Evolutionary conservation across 1,284 basidiomycete species (phyloP).

Genomic region (Sanghuangporus baumii): DNA sequence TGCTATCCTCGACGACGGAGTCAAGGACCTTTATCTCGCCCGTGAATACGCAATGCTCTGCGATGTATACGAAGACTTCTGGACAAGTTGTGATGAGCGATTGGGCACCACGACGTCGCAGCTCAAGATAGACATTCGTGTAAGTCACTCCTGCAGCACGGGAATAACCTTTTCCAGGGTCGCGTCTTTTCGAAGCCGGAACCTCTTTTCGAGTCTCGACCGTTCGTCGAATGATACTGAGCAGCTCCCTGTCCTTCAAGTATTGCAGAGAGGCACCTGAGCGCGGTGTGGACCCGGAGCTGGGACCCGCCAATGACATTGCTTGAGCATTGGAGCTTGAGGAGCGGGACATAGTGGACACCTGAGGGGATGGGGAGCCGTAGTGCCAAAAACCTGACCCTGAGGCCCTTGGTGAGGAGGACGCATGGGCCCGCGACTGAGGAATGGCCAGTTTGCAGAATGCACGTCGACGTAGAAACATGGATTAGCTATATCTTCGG

Average conservation of each 20-base stretch:
- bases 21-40: not conserved
- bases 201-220: not conserved
- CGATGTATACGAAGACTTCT: not conserved
- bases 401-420: not conserved
- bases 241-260: constrained; percentile 2
- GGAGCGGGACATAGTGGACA: too few species aligned
- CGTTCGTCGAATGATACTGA: not conserved
- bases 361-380: not conserved
- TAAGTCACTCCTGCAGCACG: not conserved
- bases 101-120: not conserved
- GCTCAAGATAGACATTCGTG: not conserved
- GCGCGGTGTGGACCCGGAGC: not conserved
- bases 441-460: constrained; percentile 15
- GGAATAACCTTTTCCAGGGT: not conserved
- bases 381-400: not conserved
- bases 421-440: not conserved
- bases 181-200: not conserved
- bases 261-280: not conserved
- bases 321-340: not conserved
- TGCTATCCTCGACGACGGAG: constrained; percentile 1
- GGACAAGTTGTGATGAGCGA: not conserved
- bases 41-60: not conserved
- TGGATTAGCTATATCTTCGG: constrained; percentile 21
- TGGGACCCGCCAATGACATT: not conserved
- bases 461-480: constrained; percentile 23